Conservation (phyloP, 805 yeast genomes). For the Metschnikowia lunata region DNA sequence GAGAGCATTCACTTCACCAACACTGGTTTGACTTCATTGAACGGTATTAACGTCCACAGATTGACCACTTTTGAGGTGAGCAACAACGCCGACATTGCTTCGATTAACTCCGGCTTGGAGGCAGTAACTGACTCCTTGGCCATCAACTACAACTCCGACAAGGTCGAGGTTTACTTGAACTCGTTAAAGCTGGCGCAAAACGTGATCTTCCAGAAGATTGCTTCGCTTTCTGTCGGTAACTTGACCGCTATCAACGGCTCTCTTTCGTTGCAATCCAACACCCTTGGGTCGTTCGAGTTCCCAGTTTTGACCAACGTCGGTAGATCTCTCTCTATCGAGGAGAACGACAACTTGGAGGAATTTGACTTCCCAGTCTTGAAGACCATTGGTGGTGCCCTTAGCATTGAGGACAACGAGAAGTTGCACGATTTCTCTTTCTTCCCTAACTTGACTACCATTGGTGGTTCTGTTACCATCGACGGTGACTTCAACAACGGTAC, state of each 20-base stretch:
- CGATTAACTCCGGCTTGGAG: constrained; percentile 68
- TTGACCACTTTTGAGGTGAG: constrained; percentile 65
- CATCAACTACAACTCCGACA: constrained; percentile 81
- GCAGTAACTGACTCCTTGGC: constrained; percentile 70
- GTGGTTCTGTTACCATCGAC: constrained; percentile 79
- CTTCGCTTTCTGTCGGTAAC: constrained; percentile 64
- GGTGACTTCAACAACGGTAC: constrained; percentile 83
- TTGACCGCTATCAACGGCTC: constrained; percentile 76
- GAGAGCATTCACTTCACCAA: constrained; percentile 66
- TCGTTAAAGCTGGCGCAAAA: constrained; percentile 80
- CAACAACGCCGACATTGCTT: constrained; percentile 79
- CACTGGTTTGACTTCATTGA: constrained; percentile 63
- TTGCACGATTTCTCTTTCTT: constrained; percentile 67
- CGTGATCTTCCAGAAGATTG: constrained; percentile 77
- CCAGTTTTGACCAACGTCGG: constrained; percentile 62
- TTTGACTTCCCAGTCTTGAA: constrained; percentile 67
- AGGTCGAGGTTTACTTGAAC: constrained; percentile 65
- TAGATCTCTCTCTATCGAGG: constrained; percentile 69
- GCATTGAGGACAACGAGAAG: constrained; percentile 76
- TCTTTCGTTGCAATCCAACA: constrained; percentile 71
- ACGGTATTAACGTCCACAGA: constrained; percentile 54
- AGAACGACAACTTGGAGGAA: constrained; percentile 68
- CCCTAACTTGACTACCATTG: constrained; percentile 65
- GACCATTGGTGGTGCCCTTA: constrained; percentile 89
- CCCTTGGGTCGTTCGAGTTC: constrained; percentile 53